These are phyloP conservation scores for Penicillium rolfsii DNA, from an alignment of 2,329 filamentous ascomycete genomes.

Conservation along the genomic window DNA sequence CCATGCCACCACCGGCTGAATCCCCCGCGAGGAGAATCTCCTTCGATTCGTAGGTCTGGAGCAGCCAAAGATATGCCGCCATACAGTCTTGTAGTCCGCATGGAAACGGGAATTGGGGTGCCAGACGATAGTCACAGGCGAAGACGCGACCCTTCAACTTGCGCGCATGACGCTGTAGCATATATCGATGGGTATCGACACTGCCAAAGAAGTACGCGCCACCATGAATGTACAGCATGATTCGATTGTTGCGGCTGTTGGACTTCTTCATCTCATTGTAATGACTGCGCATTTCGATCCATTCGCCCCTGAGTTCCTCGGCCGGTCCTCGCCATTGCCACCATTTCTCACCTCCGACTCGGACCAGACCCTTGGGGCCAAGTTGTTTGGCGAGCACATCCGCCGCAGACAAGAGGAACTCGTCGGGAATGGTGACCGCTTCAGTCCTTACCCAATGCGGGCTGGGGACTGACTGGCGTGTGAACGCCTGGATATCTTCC, in stretches of 20 bases:
- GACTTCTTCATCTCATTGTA: conserved; percentile 70
- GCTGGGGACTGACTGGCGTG: conserved; percentile 85
- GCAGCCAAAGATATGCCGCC: conserved; percentile 81
- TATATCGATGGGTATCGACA: conserved; percentile 95
- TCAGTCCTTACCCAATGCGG: conserved; percentile 86
- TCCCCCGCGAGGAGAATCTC: conserved; percentile 90
- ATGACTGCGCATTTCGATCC: conserved; percentile 93
- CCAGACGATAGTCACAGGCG: conserved; percentile 81
- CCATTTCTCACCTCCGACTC: conserved; percentile 81
- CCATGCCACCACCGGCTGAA: conserved; percentile 91
- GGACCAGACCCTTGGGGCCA: conserved; percentile 72
- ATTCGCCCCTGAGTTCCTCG: conserved; percentile 76
- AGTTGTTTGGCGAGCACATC: conserved; percentile 71
- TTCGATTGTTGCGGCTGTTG: conserved; percentile 64
- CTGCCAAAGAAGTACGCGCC: conserved; percentile 96
- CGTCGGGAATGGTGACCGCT: conserved; percentile 65
- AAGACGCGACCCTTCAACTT: conserved; percentile 90
- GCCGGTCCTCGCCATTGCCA: conserved; percentile 80
- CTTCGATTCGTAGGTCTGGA: conserved; percentile 73
- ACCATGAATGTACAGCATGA: conserved; percentile 94
- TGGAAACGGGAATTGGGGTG: conserved; percentile 94
- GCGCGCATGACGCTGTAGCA: conserved; percentile 92
- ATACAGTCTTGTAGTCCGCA: conserved; percentile 90
- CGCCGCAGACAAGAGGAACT: conserved; percentile 69
- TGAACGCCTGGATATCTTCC: conserved; percentile 91